Evolutionary conservation across 2,329 filamentous ascomycete genomes (phyloP), one percentile per base, ranked within the genome.

Genomic region (Beauveria varroae): DNA sequence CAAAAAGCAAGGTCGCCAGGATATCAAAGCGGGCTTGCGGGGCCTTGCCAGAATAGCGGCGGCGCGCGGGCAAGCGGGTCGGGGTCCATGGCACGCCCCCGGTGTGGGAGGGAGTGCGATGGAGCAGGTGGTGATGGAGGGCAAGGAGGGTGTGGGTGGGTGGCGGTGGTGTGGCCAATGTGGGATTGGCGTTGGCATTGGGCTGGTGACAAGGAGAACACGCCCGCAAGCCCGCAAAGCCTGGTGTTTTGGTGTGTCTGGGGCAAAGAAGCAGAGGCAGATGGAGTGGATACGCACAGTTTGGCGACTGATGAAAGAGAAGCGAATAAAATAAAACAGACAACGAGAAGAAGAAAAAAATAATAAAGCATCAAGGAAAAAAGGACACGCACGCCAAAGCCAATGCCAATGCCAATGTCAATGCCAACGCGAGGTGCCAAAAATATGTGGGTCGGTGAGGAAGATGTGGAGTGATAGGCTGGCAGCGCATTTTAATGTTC

Each of bases 11-110:
- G 7, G 20, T 10, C 20, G 46, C 40, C 28, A 54, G 51, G 51
- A 60, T 60, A 60, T 54, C 50, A 60, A 60, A 60, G 57, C 57
- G 57, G 57, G 57, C 40, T 30, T 44, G 57, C 46, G 46, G 34
- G 58, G 58, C 43, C 40, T 18, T 47, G 57, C 58, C 50, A 54
- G 58, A 44, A 53, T 47, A 54, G 59, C 52, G 52, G 43, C 51
- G 59, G 41, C 50, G 58, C 58, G 58, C 58, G 58, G 50, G 58
- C 51, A 37, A 56, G 59, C 52, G 59, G 59, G 59, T 61, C 59
- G 59, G 59, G 59, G 22, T 60, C 49, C 57, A 60, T 53, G 49
- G 40, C 57, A 60, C 57, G 57, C 57, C 57, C 57, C 57, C 18
- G 44, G 20, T n/a, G 20, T 18, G 49, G 8, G 57, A 46, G 49